Evolutionary conservation across 495 filamentous ascomycete species (phyloP), one percentile per base, ranked within the genome.

Genomic region (Ramalina intermedia): DNA sequence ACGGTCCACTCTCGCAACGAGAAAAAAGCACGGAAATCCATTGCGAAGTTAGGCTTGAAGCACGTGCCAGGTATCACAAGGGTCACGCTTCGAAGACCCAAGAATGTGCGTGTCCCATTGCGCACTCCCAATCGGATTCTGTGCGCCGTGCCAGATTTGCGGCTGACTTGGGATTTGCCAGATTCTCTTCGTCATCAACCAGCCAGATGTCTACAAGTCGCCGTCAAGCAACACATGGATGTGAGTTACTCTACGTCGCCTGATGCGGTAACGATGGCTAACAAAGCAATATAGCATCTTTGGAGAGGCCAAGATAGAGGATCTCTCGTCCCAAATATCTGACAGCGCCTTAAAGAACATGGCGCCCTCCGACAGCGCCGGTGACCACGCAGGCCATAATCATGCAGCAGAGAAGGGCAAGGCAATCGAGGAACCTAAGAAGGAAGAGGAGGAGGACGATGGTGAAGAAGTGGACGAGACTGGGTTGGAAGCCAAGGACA

Each of bases 271-370:
- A 42, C 48, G 18, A 38, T 52, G 39, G 44, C 60, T 50, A n/a
- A 46, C 23, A 8, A n/a, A 20, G 46, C 6, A 9, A 37, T 40
- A 43, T 48, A 98, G 91, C 70, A 94, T 99, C 72, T 99, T 99
- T 69, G 91, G 91, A 66, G 91, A 99, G 75, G 93, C 93, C 65
- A 99, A 99, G 84, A 99, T 93, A 61, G 93, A 99, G 76, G 93
- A 99, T 71, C 74, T 96, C 59, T 96, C 95, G 80, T 88, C 90
- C 61, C 85, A 87, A 63, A 51, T 53, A 40, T 48, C 41, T 11
- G 49, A 55, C 26, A 43, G 42, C 41, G 57, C 57, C 11, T 40
- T 55, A 29, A 55, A 57, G 36, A 50, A 53, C 16, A 55, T 60
- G 27, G 43, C 46, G 37, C 55, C 48, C 11, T 49, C 49, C 37